Evolutionary conservation across 208 protist genomes (phyloP).

Genomic region (Strigomonas culicis): DNA sequence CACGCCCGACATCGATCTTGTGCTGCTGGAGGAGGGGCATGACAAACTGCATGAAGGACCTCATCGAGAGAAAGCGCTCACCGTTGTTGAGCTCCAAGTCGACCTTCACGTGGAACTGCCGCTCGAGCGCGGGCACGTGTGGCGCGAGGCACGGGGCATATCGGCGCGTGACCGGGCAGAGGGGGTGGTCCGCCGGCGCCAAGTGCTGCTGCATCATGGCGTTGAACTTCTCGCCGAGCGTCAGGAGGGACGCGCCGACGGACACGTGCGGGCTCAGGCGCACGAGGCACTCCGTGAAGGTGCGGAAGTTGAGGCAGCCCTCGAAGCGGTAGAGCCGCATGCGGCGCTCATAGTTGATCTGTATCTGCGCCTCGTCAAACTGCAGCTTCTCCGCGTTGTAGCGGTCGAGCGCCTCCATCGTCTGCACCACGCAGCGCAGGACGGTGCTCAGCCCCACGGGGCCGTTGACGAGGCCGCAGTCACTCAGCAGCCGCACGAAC

Average conservation of each 20-base stretch:
- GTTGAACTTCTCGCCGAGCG: conserved; percentile 38
- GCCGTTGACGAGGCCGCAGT: conserved; percentile 47
- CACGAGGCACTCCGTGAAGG: conserved; percentile 80
- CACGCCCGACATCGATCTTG: conserved; percentile 16
- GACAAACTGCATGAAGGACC: conserved; percentile 21
- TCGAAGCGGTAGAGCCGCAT: conserved; percentile 28
- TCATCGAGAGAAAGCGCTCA: conserved; percentile 16
- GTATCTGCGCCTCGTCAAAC: conserved; percentile 4
- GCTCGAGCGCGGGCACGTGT: conserved; percentile 18
- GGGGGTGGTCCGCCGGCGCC: conserved; percentile 18
- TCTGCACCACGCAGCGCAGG: conserved; percentile 39
- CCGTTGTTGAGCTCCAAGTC: conserved; percentile 24
- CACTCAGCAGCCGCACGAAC: conserved; percentile 62
- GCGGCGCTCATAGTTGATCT: neutral
- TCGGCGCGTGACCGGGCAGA: conserved; percentile 46
- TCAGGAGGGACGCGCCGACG: conserved; percentile 28
- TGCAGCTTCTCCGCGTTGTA: conserved; percentile 2
- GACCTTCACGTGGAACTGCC: conserved; percentile 14
- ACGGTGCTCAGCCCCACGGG: conserved; percentile 41
- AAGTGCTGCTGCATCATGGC: conserved; percentile 39
- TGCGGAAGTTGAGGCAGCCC: conserved; percentile 66
- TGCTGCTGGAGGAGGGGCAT: conserved; percentile 9
- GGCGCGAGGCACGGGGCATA: conserved; percentile 21
- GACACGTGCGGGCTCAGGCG: conserved; percentile 51
- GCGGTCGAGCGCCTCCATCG: conserved; percentile 28